Base-by-base conservation (phyloP, 2,329 filamentous ascomycete species). In the Aspergillus novoparasiticus region DNA sequence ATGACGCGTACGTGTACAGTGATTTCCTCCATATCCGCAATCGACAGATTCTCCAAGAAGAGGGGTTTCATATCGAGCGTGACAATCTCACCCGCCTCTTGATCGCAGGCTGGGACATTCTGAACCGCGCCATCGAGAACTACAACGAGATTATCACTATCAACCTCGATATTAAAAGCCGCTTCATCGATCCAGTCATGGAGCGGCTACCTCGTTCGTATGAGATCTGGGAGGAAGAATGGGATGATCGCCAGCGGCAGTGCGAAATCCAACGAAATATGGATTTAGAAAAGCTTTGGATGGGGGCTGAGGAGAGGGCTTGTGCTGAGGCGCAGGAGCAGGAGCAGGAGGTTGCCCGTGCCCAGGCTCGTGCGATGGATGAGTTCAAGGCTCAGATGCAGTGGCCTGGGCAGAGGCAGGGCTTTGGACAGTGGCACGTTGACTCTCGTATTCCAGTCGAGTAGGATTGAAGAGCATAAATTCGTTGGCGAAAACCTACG, bases 1-100 rank as follows among this genome's bases (percentile, higher is more conserved):
- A 68, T 50, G 72, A 75, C 12, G 55, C 64, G n/a, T 72, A 68
- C 64, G 48, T 75, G 36, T 72, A 71, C 59, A 66, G 57, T 4
- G 57, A 66, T 19, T 75, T 73, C 48, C 56, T 73, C 8, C 51
- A 57, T 16, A 60, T 67, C 16, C 65, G 67, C 46, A 68, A 69
- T 58, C 58, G 61, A 3, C 68, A 69, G n/a, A 55, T 71, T n/a
- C 12, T 64, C 4, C 48, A 16, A 0, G 63, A 72, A 32, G 60
- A 61, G 0, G 41, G 46, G 1, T 23, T 63, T 10, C 50, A 64
- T 32, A 36, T 56, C 11, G 63, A 53, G 10, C 68, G 67, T 10
- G 34, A 60, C 4, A 45, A 65, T 12, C 53, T 73, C 21, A 65
- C 66, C 0, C 51, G 61, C 4, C 57, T 63, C 1, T 45, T 74